Evolutionary conservation across 2,329 filamentous ascomycete species (phyloP).

Genomic region (Calonectria henricotiae): DNA sequence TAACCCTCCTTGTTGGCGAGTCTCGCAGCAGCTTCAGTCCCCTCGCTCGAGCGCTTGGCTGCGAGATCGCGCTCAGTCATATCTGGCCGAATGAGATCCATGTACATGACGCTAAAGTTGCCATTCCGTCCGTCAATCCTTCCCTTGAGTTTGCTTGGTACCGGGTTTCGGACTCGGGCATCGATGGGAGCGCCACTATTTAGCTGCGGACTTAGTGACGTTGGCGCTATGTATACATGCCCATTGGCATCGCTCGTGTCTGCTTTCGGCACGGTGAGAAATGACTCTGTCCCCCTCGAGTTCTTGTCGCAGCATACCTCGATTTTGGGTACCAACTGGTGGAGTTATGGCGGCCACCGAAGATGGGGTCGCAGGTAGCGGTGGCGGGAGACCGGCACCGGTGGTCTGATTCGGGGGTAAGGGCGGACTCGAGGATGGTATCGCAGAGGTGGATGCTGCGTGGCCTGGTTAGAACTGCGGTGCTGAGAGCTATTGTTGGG

Average conservation of each 20-base stretch:
- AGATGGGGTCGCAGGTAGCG: constrained; percentile 28
- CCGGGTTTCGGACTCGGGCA: constrained; percentile 66
- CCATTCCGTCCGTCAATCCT: constrained; percentile 72
- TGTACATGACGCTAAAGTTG: constrained; percentile 77
- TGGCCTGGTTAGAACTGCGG: constrained; percentile 40
- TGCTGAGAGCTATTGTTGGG: background rate
- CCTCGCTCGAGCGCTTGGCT: constrained; percentile 75
- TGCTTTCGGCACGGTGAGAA: constrained; percentile 20
- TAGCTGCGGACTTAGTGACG: constrained; percentile 37
- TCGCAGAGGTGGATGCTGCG: constrained; percentile 39
- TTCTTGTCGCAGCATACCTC: constrained; percentile 40
- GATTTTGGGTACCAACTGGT: constrained; percentile 24
- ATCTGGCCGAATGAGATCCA: constrained; percentile 67
- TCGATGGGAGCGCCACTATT: constrained; percentile 49
- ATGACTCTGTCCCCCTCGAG: constrained; percentile 10
- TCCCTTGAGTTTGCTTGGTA: constrained; percentile 76
- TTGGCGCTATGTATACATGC: background rate
- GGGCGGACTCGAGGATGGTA: constrained; percentile 28
- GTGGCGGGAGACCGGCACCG: constrained; percentile 26
- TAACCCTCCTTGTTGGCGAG: constrained; percentile 71
- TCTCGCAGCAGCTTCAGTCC: constrained; percentile 72
- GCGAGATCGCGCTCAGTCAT: constrained; percentile 68
- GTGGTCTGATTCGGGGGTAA: constrained; percentile 15
- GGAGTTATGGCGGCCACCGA: constrained; percentile 32
- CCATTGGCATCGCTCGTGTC: constrained; percentile 18